Conservation (phyloP, 345 rosid species). For the Orychophragmus violaceus region DNA sequence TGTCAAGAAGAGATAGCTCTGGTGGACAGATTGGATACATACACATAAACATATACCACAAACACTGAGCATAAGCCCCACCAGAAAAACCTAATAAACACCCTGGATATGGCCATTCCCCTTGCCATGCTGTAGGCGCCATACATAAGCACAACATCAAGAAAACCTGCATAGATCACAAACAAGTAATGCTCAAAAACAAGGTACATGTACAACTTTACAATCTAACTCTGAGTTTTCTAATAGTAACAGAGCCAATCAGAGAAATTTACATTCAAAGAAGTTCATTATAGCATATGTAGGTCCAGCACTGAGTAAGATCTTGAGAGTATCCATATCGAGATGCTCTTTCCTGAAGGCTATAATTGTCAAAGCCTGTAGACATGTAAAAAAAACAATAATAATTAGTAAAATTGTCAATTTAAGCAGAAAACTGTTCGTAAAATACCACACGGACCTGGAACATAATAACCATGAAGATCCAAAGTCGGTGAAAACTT, state of each 20-base stretch:
- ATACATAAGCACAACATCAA: conserved; percentile 85
- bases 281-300: conserved; percentile 86
- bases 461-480: conserved; percentile 89
- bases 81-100: conserved; percentile 87
- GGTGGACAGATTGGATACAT: conserved; percentile 31
- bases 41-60: conserved; percentile 74
- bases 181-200: conserved; percentile 10
- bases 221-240: conserved; percentile 1
- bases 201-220: conserved; percentile 16
- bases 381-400: conserved; percentile 5
- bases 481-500: conserved; percentile 94
- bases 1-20: conserved; percentile 2
- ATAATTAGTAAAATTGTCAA: not conserved
- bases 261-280: conserved; percentile 53
- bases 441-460: conserved; percentile 50
- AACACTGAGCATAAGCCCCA: conserved; percentile 62
- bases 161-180: conserved; percentile 48
- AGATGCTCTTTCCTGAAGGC: conserved; percentile 66
- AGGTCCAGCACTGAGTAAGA: conserved; percentile 80
- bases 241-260: not conserved
- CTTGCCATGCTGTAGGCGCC: conserved; percentile 89
- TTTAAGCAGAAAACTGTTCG: conserved; percentile 7
- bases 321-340: conserved; percentile 62
- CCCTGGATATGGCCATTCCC: conserved; percentile 97
- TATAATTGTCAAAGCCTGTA: conserved; percentile 75